Evolutionary conservation across 2,329 filamentous ascomycete species (phyloP).

Genomic region (Aspergillus brunneoviolaceus): DNA sequence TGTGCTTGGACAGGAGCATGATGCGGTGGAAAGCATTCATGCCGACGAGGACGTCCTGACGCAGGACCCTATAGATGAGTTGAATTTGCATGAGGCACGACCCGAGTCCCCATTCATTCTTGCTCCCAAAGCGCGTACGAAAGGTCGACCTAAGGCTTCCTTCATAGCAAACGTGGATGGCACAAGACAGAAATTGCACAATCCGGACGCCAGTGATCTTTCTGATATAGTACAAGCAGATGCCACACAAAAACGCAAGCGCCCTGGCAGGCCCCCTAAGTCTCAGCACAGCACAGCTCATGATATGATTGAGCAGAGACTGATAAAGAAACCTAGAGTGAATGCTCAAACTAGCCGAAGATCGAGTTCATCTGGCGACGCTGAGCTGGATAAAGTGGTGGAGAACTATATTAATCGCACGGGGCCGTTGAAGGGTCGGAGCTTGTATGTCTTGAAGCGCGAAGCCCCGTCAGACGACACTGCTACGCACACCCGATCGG

Average conservation of each 20-base stretch:
- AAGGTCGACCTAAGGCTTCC: slow-evolving; percentile 14
- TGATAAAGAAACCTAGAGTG: slow-evolving; percentile 35
- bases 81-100: slow-evolving; percentile 20
- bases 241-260: slow-evolving; percentile 27
- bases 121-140: slow-evolving; percentile 14
- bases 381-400: slow-evolving; percentile 43
- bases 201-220: not conserved
- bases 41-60: slow-evolving; percentile 25
- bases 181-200: not conserved
- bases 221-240: slow-evolving; percentile 17
- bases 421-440: slow-evolving; percentile 49
- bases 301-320: slow-evolving; percentile 26
- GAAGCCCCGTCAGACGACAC: slow-evolving; percentile 55
- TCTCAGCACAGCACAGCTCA: slow-evolving; percentile 21
- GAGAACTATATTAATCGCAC: slow-evolving; percentile 45
- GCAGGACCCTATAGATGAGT: slow-evolving; percentile 19
- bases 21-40: slow-evolving; percentile 28
- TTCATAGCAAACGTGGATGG: slow-evolving; percentile 22
- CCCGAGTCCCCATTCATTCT: slow-evolving; percentile 19
- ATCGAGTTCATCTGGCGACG: slow-evolving; percentile 29
- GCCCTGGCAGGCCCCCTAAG: slow-evolving; percentile 35
- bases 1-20: slow-evolving; percentile 26
- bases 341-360: slow-evolving; percentile 23
- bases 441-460: slow-evolving; percentile 52
- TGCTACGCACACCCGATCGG: slow-evolving; percentile 69